Base-by-base conservation (phyloP, 208 protist species). In the Sergeia podlipaevii region DNA sequence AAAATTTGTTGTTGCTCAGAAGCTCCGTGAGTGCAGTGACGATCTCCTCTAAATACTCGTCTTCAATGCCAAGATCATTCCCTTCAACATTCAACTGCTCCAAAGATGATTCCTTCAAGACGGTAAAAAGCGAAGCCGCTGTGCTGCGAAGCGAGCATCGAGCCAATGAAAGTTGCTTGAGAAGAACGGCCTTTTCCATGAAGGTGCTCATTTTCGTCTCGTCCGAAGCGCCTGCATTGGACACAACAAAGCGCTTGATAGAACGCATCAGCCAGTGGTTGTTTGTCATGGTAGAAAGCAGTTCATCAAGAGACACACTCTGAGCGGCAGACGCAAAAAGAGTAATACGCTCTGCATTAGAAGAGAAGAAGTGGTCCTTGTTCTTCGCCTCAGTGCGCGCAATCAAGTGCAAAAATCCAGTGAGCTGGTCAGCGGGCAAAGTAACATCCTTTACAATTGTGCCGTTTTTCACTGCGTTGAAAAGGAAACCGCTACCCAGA, bases 1-100 rank as follows among this genome's bases (percentile, higher is more conserved):
- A 53, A 65, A 90, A 93, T 55, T 93, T 93, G 65, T 82, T 90
- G 41, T 71, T 26, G 53, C 79, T 78, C n/a, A 90, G 29, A 39
- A 74, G 68, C 7, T 81, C 66, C 0, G 66, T 54, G 34, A 93
- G 50, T 1, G 70, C 41, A 7, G 59, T 17, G 10, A 72, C 38
- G 26, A 68, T 44, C n/a, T 70, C 68, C 18, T 65, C 67, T 7
- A 38, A 39, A n/a, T 63, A 49, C 10, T 51, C 38, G 6, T 72
- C 68, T 8, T 71, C 55, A 20, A 70, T 38, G 4, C 85, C 85
- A 17, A 85, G 17, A 36, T 78, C 66, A 48, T 88, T 80, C 6
- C 69, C 63, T 4, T 79, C 74, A 18, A 93, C 23, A 27, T 65
- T 60, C n/a, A 89, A 21, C 30, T 64, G 32, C 10, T 56, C 26